Conservation (phyloP, 139 green algal species). For the Coelastrella sp. region DNA sequence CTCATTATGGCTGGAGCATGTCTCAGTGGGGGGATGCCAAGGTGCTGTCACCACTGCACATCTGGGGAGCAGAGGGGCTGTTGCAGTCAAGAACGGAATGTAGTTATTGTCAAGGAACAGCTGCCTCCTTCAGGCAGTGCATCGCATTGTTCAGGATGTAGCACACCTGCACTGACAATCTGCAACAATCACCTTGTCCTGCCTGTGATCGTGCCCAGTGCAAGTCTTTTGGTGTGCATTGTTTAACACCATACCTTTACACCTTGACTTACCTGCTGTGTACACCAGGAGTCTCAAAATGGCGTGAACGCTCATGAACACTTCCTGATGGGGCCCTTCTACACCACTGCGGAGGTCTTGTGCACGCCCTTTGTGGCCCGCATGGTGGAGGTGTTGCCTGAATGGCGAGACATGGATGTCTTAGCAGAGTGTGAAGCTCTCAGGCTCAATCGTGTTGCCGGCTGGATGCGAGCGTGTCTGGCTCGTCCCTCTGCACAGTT, state of each 20-base stretch:
- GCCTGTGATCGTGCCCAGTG: too few relatives aligned
- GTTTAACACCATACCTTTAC: too few relatives aligned
- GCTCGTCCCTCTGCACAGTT: conserved; percentile 5
- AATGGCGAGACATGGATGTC: conserved; percentile 47
- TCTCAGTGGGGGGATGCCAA: neutral
- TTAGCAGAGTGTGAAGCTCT: conserved; percentile 12
- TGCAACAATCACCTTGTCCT: too few relatives aligned
- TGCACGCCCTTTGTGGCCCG: conserved; percentile 35
- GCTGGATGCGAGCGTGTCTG: conserved; percentile 44
- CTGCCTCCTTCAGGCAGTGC: neutral
- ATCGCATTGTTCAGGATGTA: too few relatives aligned
- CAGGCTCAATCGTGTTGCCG: conserved; percentile 13
- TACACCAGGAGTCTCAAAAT: neutral
- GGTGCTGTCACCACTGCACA: too few relatives aligned
- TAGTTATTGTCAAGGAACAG: too few relatives aligned
- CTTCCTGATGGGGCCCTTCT: conserved; percentile 45
- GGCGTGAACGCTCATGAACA: conserved; percentile 2
- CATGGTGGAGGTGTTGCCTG: conserved; percentile 44
- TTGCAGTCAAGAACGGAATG: too few relatives aligned
- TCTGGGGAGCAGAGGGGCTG: too few relatives aligned
- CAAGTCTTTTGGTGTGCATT: too few relatives aligned
- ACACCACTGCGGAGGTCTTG: conserved; percentile 40
- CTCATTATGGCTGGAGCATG: conserved; percentile 46
- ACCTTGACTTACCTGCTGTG: too few relatives aligned
- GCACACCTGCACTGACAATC: neutral